These are phyloP conservation scores for Theobroma cacao DNA, from an alignment of 345 rosid species.

Conservation along the genomic window DNA sequence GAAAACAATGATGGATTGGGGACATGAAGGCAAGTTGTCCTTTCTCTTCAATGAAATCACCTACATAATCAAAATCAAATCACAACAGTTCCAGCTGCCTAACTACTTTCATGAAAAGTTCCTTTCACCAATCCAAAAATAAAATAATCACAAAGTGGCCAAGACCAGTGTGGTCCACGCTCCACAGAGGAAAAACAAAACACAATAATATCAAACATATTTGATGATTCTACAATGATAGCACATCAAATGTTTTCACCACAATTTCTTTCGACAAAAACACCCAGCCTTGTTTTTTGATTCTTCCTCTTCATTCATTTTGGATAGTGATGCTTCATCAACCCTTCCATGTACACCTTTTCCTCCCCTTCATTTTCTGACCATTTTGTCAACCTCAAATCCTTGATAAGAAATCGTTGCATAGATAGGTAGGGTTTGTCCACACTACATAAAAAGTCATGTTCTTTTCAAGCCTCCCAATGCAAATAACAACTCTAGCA, in stretches of 20 bases:
- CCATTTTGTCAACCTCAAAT: background rate
- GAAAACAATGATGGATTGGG: background rate
- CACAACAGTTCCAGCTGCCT: slow-evolving; percentile 29
- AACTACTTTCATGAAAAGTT: slow-evolving; percentile 21
- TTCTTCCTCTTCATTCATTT: background rate
- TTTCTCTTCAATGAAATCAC: slow-evolving; percentile 15
- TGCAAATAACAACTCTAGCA: background rate
- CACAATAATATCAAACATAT: background rate
- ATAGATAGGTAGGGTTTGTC: background rate
- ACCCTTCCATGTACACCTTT: slow-evolving; percentile 6
- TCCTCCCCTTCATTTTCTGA: background rate
- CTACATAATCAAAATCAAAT: slow-evolving; percentile 26
- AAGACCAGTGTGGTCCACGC: slow-evolving; percentile 32
- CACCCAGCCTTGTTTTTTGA: slow-evolving; percentile 6
- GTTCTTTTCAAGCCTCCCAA: background rate
- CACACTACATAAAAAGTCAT: background rate
- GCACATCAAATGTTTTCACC: slow-evolving; percentile 15
- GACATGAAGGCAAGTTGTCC: background rate
- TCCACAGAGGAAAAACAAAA: background rate
- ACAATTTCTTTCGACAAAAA: slow-evolving; percentile 19
- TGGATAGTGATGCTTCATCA: slow-evolving; percentile 29
- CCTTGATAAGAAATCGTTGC: background rate
- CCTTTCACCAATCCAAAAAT: slow-evolving; percentile 17
- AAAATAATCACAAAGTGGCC: slow-evolving; percentile 12
- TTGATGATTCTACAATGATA: slow-evolving; percentile 31